Conservation (phyloP, 2,329 filamentous ascomycete species). For the Fusarium virguliforme region DNA sequence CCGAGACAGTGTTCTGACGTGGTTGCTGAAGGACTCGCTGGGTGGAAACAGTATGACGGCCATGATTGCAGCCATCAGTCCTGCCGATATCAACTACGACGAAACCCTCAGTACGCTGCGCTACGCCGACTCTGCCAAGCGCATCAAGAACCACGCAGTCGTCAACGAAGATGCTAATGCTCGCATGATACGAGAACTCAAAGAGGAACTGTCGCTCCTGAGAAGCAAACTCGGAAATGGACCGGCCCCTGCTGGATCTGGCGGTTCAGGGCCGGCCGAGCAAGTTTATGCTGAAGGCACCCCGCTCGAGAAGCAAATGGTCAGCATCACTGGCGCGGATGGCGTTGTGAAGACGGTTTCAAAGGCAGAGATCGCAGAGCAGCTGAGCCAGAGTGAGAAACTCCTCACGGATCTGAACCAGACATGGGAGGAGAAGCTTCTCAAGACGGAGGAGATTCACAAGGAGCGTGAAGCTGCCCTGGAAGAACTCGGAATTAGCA, state of each 20-base stretch:
- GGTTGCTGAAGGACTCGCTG: conserved; percentile 95
- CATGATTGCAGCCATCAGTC: conserved; percentile 99
- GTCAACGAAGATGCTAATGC: conserved; percentile 99
- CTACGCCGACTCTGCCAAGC: conserved; percentile 97
- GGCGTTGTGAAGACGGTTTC: conserved; percentile 94
- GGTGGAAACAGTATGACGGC: conserved; percentile 99
- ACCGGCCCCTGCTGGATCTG: conserved; percentile 59
- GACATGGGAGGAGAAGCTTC: conserved; percentile 97
- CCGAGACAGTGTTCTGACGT: conserved; percentile 95
- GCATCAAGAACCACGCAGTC: conserved; percentile 99
- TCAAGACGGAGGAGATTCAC: conserved; percentile 96
- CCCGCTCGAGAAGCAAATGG: conserved; percentile 94
- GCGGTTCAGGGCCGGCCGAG: conserved; percentile 72
- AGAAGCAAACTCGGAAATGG: conserved; percentile 85
- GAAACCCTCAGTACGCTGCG: conserved; percentile 95
- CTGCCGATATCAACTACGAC: conserved; percentile 98
- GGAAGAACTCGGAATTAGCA: conserved; percentile 97
- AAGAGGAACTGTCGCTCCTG: conserved; percentile 91
- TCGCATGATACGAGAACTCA: conserved; percentile 97
- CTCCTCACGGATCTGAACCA: conserved; percentile 96
- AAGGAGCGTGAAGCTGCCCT: conserved; percentile 95
- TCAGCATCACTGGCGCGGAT: conserved; percentile 90
- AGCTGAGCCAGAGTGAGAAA: conserved; percentile 96
- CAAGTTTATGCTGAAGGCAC: conserved; percentile 94
- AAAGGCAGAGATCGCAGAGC: conserved; percentile 97